These are phyloP conservation scores for Emiliania huxleyi DNA, from an alignment of 78 protist species.

Conservation along the genomic window DNA sequence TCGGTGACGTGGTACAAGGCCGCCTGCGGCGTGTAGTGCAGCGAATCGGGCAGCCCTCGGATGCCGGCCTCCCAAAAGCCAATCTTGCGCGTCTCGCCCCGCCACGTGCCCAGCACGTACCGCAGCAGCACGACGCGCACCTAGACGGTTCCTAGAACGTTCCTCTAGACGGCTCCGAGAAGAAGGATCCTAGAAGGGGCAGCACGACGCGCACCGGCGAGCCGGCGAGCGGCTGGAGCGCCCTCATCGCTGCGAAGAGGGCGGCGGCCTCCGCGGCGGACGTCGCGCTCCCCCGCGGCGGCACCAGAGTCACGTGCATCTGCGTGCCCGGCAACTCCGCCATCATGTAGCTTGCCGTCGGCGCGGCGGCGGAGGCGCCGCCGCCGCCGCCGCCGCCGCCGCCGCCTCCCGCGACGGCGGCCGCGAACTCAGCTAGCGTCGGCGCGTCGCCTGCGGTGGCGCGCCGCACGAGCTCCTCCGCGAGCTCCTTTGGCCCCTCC, in stretches of 20 bases:
- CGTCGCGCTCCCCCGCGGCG: not conserved
- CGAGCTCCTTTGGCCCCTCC: not conserved
- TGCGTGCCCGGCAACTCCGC: not conserved
- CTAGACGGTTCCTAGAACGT: too few relatives aligned
- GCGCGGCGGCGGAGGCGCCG: too few relatives aligned
- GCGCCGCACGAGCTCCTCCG: not conserved
- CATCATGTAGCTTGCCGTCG: not conserved
- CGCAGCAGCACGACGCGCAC: too few relatives aligned
- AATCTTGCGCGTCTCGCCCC: not conserved
- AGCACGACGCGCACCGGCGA: not conserved
- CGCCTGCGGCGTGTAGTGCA: not conserved
- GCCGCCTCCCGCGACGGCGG: too few relatives aligned
- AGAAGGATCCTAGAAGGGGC: too few relatives aligned
- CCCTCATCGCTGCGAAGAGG: not conserved
- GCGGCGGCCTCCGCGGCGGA: not conserved
- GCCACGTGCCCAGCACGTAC: not conserved
- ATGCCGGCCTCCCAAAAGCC: not conserved
- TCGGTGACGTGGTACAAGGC: not conserved
- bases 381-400: too few relatives aligned
- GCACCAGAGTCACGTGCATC: not conserved
- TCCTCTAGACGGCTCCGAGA: too few relatives aligned
- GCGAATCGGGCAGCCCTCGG: not conserved
- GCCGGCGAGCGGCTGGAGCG: not conserved
- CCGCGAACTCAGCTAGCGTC: too few relatives aligned
- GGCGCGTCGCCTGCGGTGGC: too few relatives aligned